Base-by-base conservation (phyloP, 257 asterid species). In the Linderniella brevidens region DNA sequence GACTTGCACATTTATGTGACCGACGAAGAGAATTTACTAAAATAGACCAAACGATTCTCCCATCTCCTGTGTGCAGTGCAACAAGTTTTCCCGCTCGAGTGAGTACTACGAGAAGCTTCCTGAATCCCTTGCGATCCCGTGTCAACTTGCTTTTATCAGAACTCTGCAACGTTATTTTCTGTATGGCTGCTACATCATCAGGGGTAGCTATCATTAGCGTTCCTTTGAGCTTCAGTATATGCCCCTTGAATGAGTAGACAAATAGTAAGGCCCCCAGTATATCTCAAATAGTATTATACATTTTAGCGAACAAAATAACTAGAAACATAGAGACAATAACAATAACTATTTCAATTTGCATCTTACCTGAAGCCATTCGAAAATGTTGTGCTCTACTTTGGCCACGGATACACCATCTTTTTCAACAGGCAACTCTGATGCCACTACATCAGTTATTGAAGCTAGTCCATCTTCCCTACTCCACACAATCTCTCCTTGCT, bases 11-110 rank as follows among this genome's bases (percentile, higher is more conserved):
- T 4, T 73, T 60, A 59, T 69, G 80, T 11, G 96, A 85, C 64
- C 69, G 72, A 25, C 92, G 76, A 47, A 73, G 82, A 59, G 76
- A 56, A 19, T 67, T 61, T 58, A 78, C 52, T 37, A 77, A 62
- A 50, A 44, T 74, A 53, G 87, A 68, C 87, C 87, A 77, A 57
- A 77, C 79, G 52, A 90, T 65, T 62, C 88, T 74, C 42, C 99
- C 99, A 64, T 90, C 94, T 58, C 99, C 99, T 9, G 96, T 75
- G 72, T 90, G 99, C 65, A 90, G 64, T 2, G 99, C 99, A 54
- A 62, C 66, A 55, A 90, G 73, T 55, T 90, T 88, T 56, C 97
- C 97, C 19, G 93, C 76, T 56, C 74, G 76, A 37, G 93, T 88
- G 50, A 88, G 92, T 40, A 84, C 90, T 54, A 88, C 64, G 58